Evolutionary conservation across 768 basidiomycete species (phyloP), one percentile per base, ranked within the genome.

Genomic region (Tephrocybe rancida): DNA sequence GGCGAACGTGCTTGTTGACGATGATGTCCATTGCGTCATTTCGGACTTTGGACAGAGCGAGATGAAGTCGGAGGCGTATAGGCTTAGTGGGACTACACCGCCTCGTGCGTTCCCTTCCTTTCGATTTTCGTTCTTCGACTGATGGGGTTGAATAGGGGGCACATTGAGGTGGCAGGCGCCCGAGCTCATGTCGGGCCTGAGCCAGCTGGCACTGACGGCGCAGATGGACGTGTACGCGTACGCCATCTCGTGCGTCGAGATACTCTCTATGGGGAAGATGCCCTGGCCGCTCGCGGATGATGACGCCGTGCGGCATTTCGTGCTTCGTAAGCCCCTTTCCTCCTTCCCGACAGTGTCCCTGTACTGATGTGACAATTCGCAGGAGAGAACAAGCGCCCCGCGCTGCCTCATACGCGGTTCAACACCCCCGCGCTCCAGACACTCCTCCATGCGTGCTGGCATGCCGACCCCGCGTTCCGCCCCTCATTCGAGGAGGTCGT

Each of bases 1-100:
- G 2, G 77, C 86, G 2, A 94, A 95, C 63, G 81, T 93, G 14
- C 80, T 94, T 2, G 83, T 95, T 13, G 82, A 87, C 58, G 84
- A 90, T 55, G 67, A 76, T 1, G 75, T 80, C 2, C 79, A 73
- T 42, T 92, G 90, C 54, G 77, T 92, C 35, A 83, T 94, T 37
- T 83, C 88, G 25, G 90, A 93, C 64, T 94, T 95, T 66, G 90
- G 89, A 0, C 87, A 92, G 66, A 87, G 83, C 59, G 86, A 89
- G 67, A 84, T 92, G 74, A 89, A 85, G 70, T 81, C 77, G 14
- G 88, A 92, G 64, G 84, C 81, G 3, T 84, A 76, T 59, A 76
- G 81, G 27, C 72, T 88, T 2, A 87, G 82, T 50, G 83, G 83
- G 9, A 71, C 71, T 21, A 64, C 74, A 2, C 70, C 71, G 29